Evolutionary conservation across 2,329 filamentous ascomycete species (phyloP).

Genomic region (Talaromyces sp.): DNA sequence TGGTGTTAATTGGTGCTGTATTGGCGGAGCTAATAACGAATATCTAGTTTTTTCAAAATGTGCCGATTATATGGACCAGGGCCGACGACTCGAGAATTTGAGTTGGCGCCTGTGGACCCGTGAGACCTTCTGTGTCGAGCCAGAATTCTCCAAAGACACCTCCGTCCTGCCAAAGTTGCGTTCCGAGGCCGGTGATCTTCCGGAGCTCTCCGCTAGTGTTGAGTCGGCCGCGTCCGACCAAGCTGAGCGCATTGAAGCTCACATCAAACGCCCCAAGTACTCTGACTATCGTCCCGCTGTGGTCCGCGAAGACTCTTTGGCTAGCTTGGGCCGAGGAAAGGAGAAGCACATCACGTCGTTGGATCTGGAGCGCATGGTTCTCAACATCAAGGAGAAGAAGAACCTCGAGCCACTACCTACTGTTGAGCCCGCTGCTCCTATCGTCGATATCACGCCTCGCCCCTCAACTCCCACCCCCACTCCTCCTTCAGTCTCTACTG

Average conservation of each 20-base stretch:
- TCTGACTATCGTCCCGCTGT: constrained; percentile 64
- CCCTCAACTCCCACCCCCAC: constrained; percentile 45
- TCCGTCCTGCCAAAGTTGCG: constrained; percentile 54
- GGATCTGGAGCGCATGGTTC: constrained; percentile 91
- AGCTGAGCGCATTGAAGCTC: constrained; percentile 52
- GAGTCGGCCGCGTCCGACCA: constrained; percentile 72
- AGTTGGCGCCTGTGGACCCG: constrained; percentile 95
- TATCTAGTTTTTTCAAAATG: constrained; percentile 85
- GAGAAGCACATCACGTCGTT: constrained; percentile 92
- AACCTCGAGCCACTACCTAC: constrained; percentile 60
- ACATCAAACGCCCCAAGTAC: constrained; percentile 63
- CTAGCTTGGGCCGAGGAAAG: constrained; percentile 69
- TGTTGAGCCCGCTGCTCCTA: constrained; percentile 41
- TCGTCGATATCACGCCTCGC: constrained; percentile 48
- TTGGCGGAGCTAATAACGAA: constrained; percentile 25
- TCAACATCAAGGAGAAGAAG: constrained; percentile 84
- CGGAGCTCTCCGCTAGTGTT: constrained; percentile 75
- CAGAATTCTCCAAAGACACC: constrained; percentile 54
- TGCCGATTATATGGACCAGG: constrained; percentile 90
- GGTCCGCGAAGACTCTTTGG: constrained; percentile 58
- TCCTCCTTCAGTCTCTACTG: constrained; percentile 34
- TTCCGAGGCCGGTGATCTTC: constrained; percentile 56
- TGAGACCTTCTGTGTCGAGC: constrained; percentile 86
- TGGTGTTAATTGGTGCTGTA: neutral
- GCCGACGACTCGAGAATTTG: constrained; percentile 88